Base-by-base conservation (phyloP, 2,329 filamentous ascomycete genomes). In the Triangularia setosa region DNA sequence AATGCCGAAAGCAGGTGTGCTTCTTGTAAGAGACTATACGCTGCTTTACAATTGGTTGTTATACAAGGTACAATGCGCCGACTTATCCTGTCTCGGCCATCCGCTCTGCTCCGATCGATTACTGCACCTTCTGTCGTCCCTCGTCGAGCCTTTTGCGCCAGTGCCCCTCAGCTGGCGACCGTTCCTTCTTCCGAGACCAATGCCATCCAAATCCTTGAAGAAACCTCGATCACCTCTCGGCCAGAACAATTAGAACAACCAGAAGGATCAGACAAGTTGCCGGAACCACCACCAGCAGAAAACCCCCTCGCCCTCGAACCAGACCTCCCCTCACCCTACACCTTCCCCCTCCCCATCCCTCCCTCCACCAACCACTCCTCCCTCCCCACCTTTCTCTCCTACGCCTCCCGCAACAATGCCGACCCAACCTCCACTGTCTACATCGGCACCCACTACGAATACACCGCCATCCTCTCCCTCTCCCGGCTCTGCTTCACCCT, bases 401-500 rank as follows among this genome's bases (percentile, higher is more conserved):
- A 93, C 74, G 87, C 87, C 4, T 74, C 80, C 21, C 83, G 83
- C 58, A 81, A 78, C 0, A 79, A 81, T 0, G 79, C 92, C 23
- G 81, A 85, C 67, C 75, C 79, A 0, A 77, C 74, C 4, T 86
- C 84, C 16, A 87, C 85, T 0, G 81, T 87, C 54, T 93, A 87
- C 73, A 79, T 87, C 52, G 91, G 91, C 68, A 94, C 90, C 0
- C 85, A 84, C 73, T 94, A 91, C 78, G 91, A 95, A 75, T 94
- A 94, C 78, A 86, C 80, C 0, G 84, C 87, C 2, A 82, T 84
- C 5, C 73, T 76, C 3, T 77, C 84, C 0, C 81, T 94, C 0
- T 71, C 81, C 2, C 76, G 77, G 1, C 83, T 90, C 60, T 87
- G 88, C 61, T 90, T 94, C 77, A 76, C 78, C 23, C 80, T 93